Evolutionary conservation across 495 filamentous ascomycete genomes (phyloP), one percentile per base, ranked within the genome.

Genomic region (Trichoderma reesei): DNA sequence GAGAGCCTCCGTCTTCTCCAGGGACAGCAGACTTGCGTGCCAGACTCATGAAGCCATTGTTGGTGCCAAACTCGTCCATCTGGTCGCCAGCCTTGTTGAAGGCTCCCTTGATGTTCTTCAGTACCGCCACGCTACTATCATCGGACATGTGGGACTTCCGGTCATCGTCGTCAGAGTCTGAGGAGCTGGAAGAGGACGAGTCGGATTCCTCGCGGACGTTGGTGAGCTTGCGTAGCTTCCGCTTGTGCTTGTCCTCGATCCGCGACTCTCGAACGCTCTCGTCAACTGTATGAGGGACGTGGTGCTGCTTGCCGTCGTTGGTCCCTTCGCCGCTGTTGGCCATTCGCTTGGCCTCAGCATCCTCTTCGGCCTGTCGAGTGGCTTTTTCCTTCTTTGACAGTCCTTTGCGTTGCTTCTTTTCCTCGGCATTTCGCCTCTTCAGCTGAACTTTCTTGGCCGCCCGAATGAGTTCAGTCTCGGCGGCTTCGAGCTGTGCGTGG

Each of bases 381-480:
- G 69, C 66, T 46, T 72, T 80, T 41, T 86, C 82, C n/a, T 75
- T 73, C 67, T 82, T 86, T 13, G 76, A 79, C 54, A 75, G 74
- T 18, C 71, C 70, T 60, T 78, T 80, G 16, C 72, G 68, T 54
- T 71, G 74, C 5, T 78, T 73, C 70, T 88, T 90, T 51, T 83
- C 84, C 60, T 86, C 88, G 37, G 80, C 79, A 66, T 82, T 82
- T 16, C 81, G 72, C 67, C 88, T 77, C 71, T 90, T 88, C 31
- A 86, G 70, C 62, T 96, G 86, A 36, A 82, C 85, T 72, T 88
- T 90, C 68, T 91, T 91, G 63, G 90, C 90, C 64, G 82, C 81
- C 60, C 81, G 82, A 65, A 98, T 88, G 61, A 98, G 77, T 48
- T 89, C 84, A 0, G 91, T 98, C 75, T 96, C 88, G 5, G 95